Percentiles rank a stretch among this genome's conserved stretches.
phyloP scores from a whole-genome alignment of 768 basidiomycete species.

The Phylloporus arenicola region DNA sequence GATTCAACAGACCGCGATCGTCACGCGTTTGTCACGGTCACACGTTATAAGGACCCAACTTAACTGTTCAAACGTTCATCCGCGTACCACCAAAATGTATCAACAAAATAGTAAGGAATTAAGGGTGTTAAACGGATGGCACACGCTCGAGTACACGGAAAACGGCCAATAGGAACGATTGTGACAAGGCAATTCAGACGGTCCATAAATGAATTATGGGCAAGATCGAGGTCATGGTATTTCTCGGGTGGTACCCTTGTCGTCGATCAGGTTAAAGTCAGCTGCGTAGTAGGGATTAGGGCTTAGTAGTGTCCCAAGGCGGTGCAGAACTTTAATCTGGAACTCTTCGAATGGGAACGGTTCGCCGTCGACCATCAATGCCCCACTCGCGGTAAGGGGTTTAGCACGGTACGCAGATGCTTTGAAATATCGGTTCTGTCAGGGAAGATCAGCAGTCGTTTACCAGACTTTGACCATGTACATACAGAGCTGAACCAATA shows the following conservation, averaged over 20 bases:
- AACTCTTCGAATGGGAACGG: conserved; percentile 66
- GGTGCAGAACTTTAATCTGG: conserved; percentile 70
- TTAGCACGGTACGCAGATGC: conserved; percentile 69
- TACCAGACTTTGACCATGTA: conserved; percentile 1
- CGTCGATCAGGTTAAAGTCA: conserved; percentile 38
- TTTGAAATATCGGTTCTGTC: conserved; percentile 66
- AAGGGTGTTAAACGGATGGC: neutral
- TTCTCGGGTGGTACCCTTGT: conserved; percentile 19
- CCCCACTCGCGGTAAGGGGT: conserved; percentile 49
- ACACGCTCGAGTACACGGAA: neutral
- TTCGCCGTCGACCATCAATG: conserved; percentile 76
- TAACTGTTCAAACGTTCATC: too few relatives aligned
- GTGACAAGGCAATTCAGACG: neutral
- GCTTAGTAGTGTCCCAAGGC: conserved; percentile 61
- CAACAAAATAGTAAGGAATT: neutral
- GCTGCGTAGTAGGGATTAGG: conserved; percentile 49
- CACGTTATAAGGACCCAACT: conserved; percentile 9
- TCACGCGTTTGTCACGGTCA: conserved; percentile 32
- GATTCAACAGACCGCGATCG: conserved; percentile 33
- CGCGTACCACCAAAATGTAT: neutral
- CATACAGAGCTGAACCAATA: conserved; percentile 62
- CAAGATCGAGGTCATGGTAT: conserved; percentile 1
- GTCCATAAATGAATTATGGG: neutral
- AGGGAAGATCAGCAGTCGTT: conserved; percentile 5
- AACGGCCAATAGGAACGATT: neutral